Conservation (phyloP, 2,329 filamentous ascomycete genomes). For the Westerdykella aurantiaca region DNA sequence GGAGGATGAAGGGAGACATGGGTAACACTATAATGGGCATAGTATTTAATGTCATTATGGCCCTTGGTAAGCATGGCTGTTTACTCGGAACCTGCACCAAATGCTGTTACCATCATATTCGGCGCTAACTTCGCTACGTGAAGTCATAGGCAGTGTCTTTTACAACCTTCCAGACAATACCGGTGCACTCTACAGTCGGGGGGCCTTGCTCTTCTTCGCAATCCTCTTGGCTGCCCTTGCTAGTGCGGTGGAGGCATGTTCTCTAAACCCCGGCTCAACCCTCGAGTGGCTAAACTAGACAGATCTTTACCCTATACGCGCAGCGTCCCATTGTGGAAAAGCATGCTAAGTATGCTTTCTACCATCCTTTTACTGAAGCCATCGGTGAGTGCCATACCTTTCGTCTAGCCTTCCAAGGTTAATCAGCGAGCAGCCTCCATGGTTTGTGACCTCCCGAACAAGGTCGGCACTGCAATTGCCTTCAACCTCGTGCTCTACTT, state of each 20-base stretch:
- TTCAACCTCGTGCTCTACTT: slow-evolving; percentile 42
- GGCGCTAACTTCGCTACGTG: too few relatives aligned
- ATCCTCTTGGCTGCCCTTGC: slow-evolving; percentile 75
- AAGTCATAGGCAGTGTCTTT: too few relatives aligned
- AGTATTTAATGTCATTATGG: too few relatives aligned
- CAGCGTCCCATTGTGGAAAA: slow-evolving; percentile 89
- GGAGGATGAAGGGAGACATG: slow-evolving; percentile 65
- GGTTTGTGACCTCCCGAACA: slow-evolving; percentile 43
- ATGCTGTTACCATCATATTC: too few relatives aligned
- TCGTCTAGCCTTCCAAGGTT: slow-evolving; percentile 38
- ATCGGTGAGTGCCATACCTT: slow-evolving; percentile 42
- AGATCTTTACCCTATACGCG: slow-evolving; percentile 71
- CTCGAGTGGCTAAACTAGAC: neutral
- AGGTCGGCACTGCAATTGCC: slow-evolving; percentile 36
- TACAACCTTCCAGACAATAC: too few relatives aligned
- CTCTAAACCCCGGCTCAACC: slow-evolving; percentile 5
- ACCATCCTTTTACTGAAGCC: slow-evolving; percentile 79
- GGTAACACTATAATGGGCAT: slow-evolving; percentile 65
- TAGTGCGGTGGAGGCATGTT: slow-evolving; percentile 60
- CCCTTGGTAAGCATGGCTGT: too few relatives aligned
- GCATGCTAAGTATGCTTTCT: slow-evolving; percentile 74
- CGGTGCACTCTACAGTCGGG: slow-evolving; percentile 66
- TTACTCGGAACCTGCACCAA: too few relatives aligned
- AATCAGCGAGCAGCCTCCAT: slow-evolving; percentile 17
- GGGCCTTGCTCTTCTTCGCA: slow-evolving; percentile 74